Evolutionary conservation across 805 yeast species (phyloP), one percentile per base, ranked within the genome.

Genomic region (Kuraishia piskuri): DNA sequence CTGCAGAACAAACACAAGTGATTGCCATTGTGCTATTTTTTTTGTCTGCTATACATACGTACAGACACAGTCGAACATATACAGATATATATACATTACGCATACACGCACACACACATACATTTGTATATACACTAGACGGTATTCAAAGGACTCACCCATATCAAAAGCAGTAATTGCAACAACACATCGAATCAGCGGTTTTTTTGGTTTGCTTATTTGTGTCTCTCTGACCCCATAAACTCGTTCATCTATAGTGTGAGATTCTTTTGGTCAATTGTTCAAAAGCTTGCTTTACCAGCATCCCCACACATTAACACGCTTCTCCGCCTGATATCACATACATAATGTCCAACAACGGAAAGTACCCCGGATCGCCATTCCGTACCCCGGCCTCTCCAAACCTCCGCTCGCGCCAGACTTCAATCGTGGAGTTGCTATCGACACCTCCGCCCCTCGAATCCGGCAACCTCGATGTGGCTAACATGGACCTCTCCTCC

Each of bases 401-500:
- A 0, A 54, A 58, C 10, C 63, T 68, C 12, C 61, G 60, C n/a
- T 63, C 73, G 17, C 71, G 83, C 58, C 82, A 84, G 57, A 78
- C 88, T 0, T 84, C 90, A 7, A 85, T 86, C 50, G 92, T 84
- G 46, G 92, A 86, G 64, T 69, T 86, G 71, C 69, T 86, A 37
- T 81, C 88, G 17, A 81, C 90, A 3, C 94, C 94, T 0, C 94
- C 92, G 2, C 86, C 85, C 1, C 65, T 85, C 53, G 80, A 72
- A 14, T 52, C 57, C 22, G n/a, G 19, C 24, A 53, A 56, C 37
- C 49, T 55, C 20, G 59, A 56, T 31, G 49, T 58, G 9, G 44
- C 59, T 6, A 52, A 54, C 44, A 37, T 59, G 51, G 59, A 59
- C 36, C 52, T 59, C 21, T 10, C 50, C 46, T 14, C 52, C 40